Evolutionary conservation across 1,284 basidiomycete species (phyloP).

Genomic region (Fomitiporia mediterranea): DNA sequence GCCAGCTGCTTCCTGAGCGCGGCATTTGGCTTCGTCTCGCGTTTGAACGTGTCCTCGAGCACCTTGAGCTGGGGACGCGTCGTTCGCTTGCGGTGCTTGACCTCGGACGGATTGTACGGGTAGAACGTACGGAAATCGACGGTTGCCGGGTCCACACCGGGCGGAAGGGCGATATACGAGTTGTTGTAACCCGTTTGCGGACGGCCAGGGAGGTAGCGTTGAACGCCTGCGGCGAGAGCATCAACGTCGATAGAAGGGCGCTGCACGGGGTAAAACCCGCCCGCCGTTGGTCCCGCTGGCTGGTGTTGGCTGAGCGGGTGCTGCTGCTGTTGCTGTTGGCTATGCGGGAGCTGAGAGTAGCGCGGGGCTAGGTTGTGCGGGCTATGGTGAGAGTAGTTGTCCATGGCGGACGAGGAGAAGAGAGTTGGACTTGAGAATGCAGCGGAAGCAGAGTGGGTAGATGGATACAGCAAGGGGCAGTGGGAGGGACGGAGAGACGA

Average conservation of each 20-base stretch:
- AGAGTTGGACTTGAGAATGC: not conserved
- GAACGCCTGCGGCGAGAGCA: conserved; percentile 17
- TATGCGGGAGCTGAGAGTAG: not conserved
- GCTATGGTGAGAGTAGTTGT: conserved; percentile 4
- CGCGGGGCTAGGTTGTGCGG: conserved; percentile 2
- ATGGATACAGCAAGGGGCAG: too few species aligned
- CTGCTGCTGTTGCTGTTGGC: conserved; percentile 6
- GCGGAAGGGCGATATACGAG: conserved; percentile 45
- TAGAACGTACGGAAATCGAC: conserved; percentile 71
- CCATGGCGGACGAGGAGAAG: conserved; percentile 5
- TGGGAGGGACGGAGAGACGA: not conserved
- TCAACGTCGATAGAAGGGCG: conserved; percentile 14
- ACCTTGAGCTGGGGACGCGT: conserved; percentile 80
- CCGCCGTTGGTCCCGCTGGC: not conserved
- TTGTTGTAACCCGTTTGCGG: conserved; percentile 17
- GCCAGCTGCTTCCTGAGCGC: conserved; percentile 75
- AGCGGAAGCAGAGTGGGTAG: too few species aligned
- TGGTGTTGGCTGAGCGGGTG: conserved; percentile 9
- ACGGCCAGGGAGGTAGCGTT: conserved; percentile 13
- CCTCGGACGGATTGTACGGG: conserved; percentile 83
- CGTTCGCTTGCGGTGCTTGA: conserved; percentile 86
- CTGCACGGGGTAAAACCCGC: conserved; percentile 1
- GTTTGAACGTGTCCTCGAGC: conserved; percentile 80
- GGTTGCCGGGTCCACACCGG: conserved; percentile 54
- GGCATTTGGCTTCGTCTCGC: conserved; percentile 87